Base-by-base conservation (phyloP, 352 stramenopile genomes). In the Globisporangium cylindrosporum region DNA sequence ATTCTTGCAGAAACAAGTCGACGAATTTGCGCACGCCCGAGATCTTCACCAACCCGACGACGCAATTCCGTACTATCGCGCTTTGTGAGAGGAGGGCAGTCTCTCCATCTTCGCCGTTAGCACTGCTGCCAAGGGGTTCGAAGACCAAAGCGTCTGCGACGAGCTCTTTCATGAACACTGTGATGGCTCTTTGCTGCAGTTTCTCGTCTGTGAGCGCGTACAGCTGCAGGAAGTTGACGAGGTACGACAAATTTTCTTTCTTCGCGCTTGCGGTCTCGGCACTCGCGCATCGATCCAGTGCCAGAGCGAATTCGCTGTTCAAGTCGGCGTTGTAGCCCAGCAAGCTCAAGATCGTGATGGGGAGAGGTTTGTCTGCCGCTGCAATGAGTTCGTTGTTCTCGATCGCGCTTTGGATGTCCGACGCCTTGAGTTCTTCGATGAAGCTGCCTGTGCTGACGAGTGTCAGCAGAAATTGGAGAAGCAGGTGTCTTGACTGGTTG, bases 251-350 rank as follows among this genome's bases (percentile, higher is more conserved):
- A 48, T 58, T 70, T 9, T 93, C 79, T n/a, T 75, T 75, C 6
- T 67, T 56, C 12, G 76, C 55, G 0, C 9, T 54, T 1, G 72
- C 48, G 1, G 59, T 68, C 2, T 69, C 34, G 0, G 76, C 76
- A 18, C 66, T 62, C 43, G 73, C 66, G 32, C 89, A 86, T 5
- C 77, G 72, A 2, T 79, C 55, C 4, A 93, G 71, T 1, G 77
- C 77, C 10, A 73, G 60, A 18, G 73, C 73, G 32, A 92, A 90
- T 38, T 91, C 86, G 29, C 77, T 77, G 38, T 89, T 91, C 9
- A 93, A 65, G 64, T 93, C 83, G 0, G 83, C 71, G 20, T 82
- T 91, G 69, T 89, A 93, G 0, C 86, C 86, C 1, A 93, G 72
- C 36, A 93, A 67, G 36, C 81, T 81, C 12, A 93, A 59, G 24